Base-by-base conservation (phyloP, 2,329 filamentous ascomycete genomes). In the Sordariomycetes sp. region DNA sequence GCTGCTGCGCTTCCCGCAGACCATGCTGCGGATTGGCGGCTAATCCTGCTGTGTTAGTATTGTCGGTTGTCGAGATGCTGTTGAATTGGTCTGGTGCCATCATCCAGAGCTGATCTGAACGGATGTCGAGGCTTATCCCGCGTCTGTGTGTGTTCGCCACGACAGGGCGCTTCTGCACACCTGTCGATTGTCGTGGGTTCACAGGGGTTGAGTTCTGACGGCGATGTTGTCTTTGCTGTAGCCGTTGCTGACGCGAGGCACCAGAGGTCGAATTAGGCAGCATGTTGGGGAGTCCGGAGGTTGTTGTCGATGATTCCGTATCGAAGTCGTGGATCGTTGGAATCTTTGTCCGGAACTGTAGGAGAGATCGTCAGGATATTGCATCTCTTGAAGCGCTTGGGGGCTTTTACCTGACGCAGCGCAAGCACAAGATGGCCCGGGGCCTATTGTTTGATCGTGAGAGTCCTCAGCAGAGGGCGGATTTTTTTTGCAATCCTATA, bases 161-260 rank as follows among this genome's bases (percentile, higher is more conserved):
- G 37, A 45, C 49, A 42, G 55, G 61, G 42, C 53, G 57, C 43
- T 56, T 55, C 53, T 39, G 55, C 54, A 59, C 67, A 39, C 59
- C 70, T 52, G n/a, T n/a, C n/a, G n/a, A n/a, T n/a, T n/a, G n/a
- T n/a, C n/a, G n/a, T n/a, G n/a, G n/a, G n/a, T n/a, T n/a, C n/a
- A n/a, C n/a, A n/a, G 85, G 84, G 54, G 84, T 90, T 52, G 87
- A 94, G 53, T 85, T 81, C 68, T 94, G 86, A 65, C 87, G 82
- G 59, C 85, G 75, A 66, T 94, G 86, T 36, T 58, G 56, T 48
- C 50, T n/a, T n/a, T n/a, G n/a, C n/a, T n/a, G n/a, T n/a, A n/a
- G 49, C 49, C 59, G 57, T 29, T 54, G 48, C 61, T 73, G 72
- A 58, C 85, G 79, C 77, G 54, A 71, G 75, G 75, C 68, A 11